A percentile compares a stretch with the other conserved stretches of the same genome.
phyloP scores from a whole-genome alignment of 2,329 filamentous ascomycete genomes.

The Dichotomopilus funicola region DNA sequence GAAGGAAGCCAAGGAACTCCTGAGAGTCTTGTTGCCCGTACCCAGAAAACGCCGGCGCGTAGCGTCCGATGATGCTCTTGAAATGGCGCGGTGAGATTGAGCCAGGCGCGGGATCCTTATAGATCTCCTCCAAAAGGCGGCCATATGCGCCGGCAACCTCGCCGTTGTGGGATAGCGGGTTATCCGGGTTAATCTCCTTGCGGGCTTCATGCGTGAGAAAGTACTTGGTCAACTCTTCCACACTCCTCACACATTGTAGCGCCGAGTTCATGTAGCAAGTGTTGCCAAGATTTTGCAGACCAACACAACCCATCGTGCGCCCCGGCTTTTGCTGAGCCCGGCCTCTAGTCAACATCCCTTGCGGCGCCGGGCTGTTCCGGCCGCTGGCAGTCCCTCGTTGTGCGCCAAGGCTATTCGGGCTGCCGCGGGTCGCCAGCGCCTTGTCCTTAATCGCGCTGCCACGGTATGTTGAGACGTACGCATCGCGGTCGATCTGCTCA shows the following conservation, averaged over 20 bases:
- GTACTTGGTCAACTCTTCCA: conserved; percentile 88
- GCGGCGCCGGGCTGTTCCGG: conserved; percentile 60
- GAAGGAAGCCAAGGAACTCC: conserved; percentile 89
- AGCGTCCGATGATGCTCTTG: conserved; percentile 73
- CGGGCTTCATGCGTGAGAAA: conserved; percentile 72
- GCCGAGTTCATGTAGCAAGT: conserved; percentile 99
- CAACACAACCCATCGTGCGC: conserved; percentile 68
- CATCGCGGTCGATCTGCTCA: conserved; percentile 58
- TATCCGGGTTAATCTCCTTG: conserved; percentile 74
- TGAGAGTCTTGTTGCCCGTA: conserved; percentile 97
- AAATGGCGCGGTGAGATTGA: conserved; percentile 74
- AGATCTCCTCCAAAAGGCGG: conserved; percentile 68
- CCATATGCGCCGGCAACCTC: conserved; percentile 82
- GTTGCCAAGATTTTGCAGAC: conserved; percentile 85
- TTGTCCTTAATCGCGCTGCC: conserved; percentile 29
- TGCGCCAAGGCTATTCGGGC: conserved; percentile 28
- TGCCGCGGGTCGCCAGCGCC: conserved; percentile 32
- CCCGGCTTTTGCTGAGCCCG: conserved; percentile 63
- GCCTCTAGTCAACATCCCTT: conserved; percentile 61
- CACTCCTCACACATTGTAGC: conserved; percentile 85
- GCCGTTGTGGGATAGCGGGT: conserved; percentile 79
- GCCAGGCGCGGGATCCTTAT: conserved; percentile 58
- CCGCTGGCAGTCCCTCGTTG: conserved; percentile 50
- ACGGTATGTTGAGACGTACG: conserved; percentile 48
- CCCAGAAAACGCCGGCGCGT: conserved; percentile 80